Evolutionary conservation across 1,139 yeast genomes (phyloP).

Genomic region (Candida sp.): DNA sequence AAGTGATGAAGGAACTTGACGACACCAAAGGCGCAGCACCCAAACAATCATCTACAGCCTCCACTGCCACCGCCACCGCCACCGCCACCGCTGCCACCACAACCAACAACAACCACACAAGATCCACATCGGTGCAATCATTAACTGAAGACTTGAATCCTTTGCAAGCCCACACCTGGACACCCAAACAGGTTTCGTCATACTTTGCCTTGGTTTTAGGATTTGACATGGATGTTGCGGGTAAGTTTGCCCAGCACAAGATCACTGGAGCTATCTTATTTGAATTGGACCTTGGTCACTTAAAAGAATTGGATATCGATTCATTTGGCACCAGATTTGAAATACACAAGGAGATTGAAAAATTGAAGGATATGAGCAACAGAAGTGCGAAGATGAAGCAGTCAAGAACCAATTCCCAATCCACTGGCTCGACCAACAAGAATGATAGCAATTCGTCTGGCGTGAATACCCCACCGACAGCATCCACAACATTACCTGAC

Average conservation of each 20-base stretch:
- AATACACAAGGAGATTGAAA: conserved; percentile 86
- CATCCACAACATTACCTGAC: conserved; percentile 12
- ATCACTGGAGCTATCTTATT: conserved; percentile 86
- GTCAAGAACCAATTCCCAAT: conserved; percentile 11
- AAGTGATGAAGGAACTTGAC: conserved; percentile 72
- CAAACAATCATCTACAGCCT: conserved; percentile 1
- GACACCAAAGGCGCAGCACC: neutral
- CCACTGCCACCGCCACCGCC: conserved; percentile 5
- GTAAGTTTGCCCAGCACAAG: conserved; percentile 84
- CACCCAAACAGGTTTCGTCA: conserved; percentile 82
- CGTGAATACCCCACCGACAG: conserved; percentile 14
- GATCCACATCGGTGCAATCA: conserved; percentile 12
- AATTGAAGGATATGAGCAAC: conserved; percentile 44
- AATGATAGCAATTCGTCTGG: conserved; percentile 11
- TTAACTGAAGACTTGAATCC: conserved; percentile 50
- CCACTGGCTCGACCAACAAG: conserved; percentile 11
- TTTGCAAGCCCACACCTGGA: conserved; percentile 66
- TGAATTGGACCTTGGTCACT: conserved; percentile 82
- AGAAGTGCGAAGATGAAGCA: conserved; percentile 14
- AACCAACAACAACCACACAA: conserved; percentile 4
- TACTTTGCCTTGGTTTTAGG: conserved; percentile 73
- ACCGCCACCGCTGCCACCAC: neutral
- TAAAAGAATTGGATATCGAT: conserved; percentile 89
- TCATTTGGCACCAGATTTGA: conserved; percentile 97
- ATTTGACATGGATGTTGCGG: conserved; percentile 73